Evolutionary conservation across 1,284 basidiomycete genomes (phyloP).

Genomic region (Trametes hirsuta): DNA sequence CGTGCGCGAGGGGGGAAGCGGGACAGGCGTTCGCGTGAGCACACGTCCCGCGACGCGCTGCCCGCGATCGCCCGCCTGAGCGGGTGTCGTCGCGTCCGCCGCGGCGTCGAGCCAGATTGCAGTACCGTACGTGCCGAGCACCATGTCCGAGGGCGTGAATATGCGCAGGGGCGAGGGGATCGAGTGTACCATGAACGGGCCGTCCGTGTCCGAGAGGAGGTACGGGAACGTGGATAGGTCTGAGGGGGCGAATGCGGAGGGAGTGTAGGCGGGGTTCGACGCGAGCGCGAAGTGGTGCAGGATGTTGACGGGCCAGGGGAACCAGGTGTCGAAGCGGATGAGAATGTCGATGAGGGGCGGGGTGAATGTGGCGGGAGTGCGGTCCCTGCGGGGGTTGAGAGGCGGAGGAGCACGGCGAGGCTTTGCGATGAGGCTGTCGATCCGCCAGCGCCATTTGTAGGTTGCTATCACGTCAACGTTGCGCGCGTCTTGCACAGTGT

Average conservation of each 20-base stretch:
- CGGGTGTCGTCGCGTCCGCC: constrained; percentile 42
- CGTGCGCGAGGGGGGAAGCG: not conserved
- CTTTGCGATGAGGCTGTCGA: constrained; percentile 52
- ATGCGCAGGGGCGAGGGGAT: constrained; percentile 62
- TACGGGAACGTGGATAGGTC: constrained; percentile 9
- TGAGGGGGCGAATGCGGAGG: constrained; percentile 29
- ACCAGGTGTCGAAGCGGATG: constrained; percentile 60
- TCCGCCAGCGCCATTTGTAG: constrained; percentile 55
- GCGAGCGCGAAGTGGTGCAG: constrained; percentile 61
- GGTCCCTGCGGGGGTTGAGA: constrained; percentile 16
- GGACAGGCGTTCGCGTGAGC: constrained; percentile 22
- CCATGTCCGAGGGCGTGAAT: constrained; percentile 56
- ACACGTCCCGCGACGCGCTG: constrained; percentile 58
- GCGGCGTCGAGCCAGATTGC: constrained; percentile 68
- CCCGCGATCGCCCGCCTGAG: constrained; percentile 49
- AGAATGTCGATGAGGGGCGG: constrained; percentile 50
- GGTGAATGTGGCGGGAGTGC: constrained; percentile 24
- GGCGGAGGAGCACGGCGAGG: constrained; percentile 24
- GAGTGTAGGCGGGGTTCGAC: constrained; percentile 44
- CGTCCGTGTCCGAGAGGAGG: constrained; percentile 10
- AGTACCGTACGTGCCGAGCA: constrained; percentile 61
- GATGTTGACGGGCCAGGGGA: constrained; percentile 70
- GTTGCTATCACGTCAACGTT: constrained; percentile 46
- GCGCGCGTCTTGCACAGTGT: constrained; percentile 11
- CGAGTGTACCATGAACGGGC: constrained; percentile 36